Percentiles rank a stretch among this genome's conserved stretches.
phyloP scores from a whole-genome alignment of 306 rosid genomes.

The Inga oerstediana region DNA sequence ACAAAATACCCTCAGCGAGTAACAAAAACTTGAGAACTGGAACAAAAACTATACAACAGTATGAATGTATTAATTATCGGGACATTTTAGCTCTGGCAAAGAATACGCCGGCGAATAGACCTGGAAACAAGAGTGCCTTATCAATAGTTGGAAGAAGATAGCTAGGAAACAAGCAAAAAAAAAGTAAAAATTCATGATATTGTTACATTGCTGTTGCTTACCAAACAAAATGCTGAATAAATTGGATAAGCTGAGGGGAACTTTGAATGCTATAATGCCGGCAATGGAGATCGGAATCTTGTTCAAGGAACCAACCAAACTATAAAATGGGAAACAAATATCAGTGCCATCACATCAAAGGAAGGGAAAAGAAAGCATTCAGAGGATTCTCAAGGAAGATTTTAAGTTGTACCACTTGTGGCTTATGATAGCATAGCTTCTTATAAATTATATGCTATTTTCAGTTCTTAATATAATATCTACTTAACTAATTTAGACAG shows the following conservation, averaged over 20 bases:
- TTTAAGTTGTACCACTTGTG: too few species aligned
- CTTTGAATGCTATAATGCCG: constrained; percentile 77
- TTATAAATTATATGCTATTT: too few species aligned
- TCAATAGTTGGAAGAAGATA: constrained; percentile 7
- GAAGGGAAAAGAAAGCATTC: not conserved
- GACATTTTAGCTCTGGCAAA: constrained; percentile 90
- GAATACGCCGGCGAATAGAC: constrained; percentile 85
- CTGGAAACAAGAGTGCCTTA: constrained; percentile 46
- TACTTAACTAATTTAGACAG: too few species aligned
- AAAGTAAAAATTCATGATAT: not conserved
- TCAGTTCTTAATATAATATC: too few species aligned
- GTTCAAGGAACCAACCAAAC: constrained; percentile 93
- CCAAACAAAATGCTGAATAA: constrained; percentile 84
- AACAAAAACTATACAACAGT: constrained; percentile 28
- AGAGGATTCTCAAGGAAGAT: too few species aligned
- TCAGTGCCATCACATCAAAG: not conserved
- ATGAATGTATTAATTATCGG: constrained; percentile 10
- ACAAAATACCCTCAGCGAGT: not conserved
- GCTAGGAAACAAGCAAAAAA: not conserved
- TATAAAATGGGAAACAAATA: constrained; percentile 39
- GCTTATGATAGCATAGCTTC: too few species aligned
- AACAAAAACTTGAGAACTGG: constrained; percentile 4
- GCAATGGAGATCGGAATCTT: constrained; percentile 87
- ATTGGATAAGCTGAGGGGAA: constrained; percentile 67
- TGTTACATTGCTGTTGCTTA: constrained; percentile 34